phyloP scores from a whole-genome alignment of 345 rosid genomes.

The Chamaenerion angustifolium region DNA sequence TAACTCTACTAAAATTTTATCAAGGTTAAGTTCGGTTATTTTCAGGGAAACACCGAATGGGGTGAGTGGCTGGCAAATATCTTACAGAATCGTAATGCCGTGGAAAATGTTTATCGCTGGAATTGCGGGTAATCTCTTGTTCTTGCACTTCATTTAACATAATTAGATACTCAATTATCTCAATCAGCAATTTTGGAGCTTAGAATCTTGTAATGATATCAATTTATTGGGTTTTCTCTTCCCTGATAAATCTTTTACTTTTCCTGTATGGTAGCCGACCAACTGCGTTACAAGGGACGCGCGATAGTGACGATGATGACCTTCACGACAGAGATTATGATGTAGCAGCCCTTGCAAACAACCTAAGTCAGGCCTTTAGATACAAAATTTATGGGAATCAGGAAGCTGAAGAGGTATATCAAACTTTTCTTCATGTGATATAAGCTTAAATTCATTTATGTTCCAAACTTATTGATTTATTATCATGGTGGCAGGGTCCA shows the following conservation, averaged over 20 bases:
- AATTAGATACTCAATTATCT: no score
- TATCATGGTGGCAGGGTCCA: constrained; percentile 37
- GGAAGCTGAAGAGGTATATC: constrained; percentile 64
- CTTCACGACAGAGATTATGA: constrained; percentile 82
- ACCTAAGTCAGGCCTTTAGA: constrained; percentile 77
- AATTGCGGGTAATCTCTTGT: constrained; percentile 60
- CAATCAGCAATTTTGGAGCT: no score
- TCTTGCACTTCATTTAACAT: constrained; percentile 3
- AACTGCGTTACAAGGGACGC: constrained; percentile 73
- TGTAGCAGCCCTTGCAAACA: constrained; percentile 89
- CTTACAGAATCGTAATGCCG: constrained; percentile 67
- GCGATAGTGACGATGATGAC: constrained; percentile 90
- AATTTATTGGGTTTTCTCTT: not conserved
- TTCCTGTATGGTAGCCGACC: constrained; percentile 63
- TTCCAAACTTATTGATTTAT: not conserved
- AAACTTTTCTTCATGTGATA: not conserved
- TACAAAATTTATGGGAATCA: constrained; percentile 81
- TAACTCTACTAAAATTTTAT: no score
- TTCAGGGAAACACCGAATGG: constrained; percentile 75
- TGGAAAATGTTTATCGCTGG: constrained; percentile 93
- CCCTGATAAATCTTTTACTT: no score
- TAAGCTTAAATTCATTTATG: no score
- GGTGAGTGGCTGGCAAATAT: constrained; percentile 60
- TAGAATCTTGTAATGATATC: not conserved
- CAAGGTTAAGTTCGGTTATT: not conserved